A percentile compares a stretch with the other conserved stretches of the same genome.
Conservation (phyloP, 1,139 yeast genomes). For the Entelexis sorbosivorans region DNA sequence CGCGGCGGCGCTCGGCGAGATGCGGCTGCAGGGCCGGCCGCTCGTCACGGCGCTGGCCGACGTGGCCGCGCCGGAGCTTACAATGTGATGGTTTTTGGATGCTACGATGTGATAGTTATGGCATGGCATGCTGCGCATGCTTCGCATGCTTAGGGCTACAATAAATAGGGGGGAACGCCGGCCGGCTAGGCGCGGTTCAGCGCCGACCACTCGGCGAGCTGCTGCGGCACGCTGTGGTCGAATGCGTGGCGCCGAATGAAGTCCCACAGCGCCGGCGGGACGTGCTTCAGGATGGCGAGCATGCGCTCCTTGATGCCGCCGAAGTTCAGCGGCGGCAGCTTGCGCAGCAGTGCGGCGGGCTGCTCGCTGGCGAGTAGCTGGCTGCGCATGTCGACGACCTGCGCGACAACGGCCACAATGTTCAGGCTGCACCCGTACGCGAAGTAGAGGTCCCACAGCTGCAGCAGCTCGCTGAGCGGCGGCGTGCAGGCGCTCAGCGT, state of each 20-base stretch:
- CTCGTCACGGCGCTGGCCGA: conserved; percentile 5
- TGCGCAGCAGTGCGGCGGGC: conserved; percentile 68
- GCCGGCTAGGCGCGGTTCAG: not conserved
- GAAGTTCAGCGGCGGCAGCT: conserved; percentile 62
- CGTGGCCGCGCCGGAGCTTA: too few species aligned
- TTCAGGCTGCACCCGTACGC: conserved; percentile 90
- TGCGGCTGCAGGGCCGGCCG: conserved; percentile 10
- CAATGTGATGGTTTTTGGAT: too few species aligned
- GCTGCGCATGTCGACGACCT: conserved; percentile 58
- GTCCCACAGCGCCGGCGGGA: conserved; percentile 60
- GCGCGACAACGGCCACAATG: conserved; percentile 74
- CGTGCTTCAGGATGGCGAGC: conserved; percentile 65
- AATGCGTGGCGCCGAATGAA: conserved; percentile 61
- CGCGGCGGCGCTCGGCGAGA: conserved; percentile 6
- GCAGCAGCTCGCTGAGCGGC: conserved; percentile 61
- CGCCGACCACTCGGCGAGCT: conserved; percentile 15
- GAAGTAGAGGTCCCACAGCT: conserved; percentile 81
- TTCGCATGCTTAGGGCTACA: too few species aligned
- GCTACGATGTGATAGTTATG: too few species aligned
- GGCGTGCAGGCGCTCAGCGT: conserved; percentile 88
- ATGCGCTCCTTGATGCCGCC: conserved; percentile 68
- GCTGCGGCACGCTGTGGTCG: conserved; percentile 34
- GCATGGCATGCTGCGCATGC: too few species aligned
- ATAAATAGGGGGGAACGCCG: not conserved
- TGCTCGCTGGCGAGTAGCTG: conserved; percentile 45